A percentile compares a stretch with the other conserved stretches of the same genome.
These are phyloP conservation scores for Tetrapisispora pingtungensis DNA, from an alignment of 805 yeast species.

Conservation along the genomic window DNA sequence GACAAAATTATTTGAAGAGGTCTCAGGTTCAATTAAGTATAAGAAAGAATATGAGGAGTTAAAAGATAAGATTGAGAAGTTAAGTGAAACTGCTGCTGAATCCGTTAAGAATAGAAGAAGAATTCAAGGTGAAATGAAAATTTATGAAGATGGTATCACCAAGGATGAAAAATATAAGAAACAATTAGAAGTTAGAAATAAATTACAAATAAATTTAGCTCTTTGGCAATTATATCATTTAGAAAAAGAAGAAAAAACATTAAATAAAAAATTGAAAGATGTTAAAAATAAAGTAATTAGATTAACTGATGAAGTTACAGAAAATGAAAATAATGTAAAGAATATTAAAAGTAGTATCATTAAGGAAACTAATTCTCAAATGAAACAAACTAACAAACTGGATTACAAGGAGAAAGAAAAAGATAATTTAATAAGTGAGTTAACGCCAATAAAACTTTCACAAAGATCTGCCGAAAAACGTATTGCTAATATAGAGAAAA, in stretches of 20 bases:
- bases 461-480: constrained; percentile 40
- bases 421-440: constrained; percentile 35
- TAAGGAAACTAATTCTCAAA: constrained; percentile 35
- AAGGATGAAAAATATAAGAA: constrained; percentile 61
- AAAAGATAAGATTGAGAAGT: constrained; percentile 52
- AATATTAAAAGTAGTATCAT: constrained; percentile 36
- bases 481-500: constrained; percentile 36
- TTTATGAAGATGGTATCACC: constrained; percentile 62
- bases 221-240: constrained; percentile 60
- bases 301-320: constrained; percentile 27
- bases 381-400: constrained; percentile 33
- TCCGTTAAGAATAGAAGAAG: constrained; percentile 62
- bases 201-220: constrained; percentile 39
- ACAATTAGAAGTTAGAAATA: constrained; percentile 40
- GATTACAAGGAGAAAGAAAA: constrained; percentile 31
- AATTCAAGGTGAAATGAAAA: constrained; percentile 62
- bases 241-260: constrained; percentile 29
- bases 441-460: constrained; percentile 56
- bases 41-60: constrained; percentile 57
- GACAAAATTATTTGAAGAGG: constrained; percentile 63
- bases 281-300: constrained; percentile 24
- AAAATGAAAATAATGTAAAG: constrained; percentile 32
- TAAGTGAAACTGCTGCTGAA: constrained; percentile 53
- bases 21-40: constrained; percentile 70
- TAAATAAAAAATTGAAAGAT: constrained; percentile 18